Evolutionary conservation across 2,329 filamentous ascomycete genomes (phyloP).

Genomic region (Microcyclospora pomicola): DNA sequence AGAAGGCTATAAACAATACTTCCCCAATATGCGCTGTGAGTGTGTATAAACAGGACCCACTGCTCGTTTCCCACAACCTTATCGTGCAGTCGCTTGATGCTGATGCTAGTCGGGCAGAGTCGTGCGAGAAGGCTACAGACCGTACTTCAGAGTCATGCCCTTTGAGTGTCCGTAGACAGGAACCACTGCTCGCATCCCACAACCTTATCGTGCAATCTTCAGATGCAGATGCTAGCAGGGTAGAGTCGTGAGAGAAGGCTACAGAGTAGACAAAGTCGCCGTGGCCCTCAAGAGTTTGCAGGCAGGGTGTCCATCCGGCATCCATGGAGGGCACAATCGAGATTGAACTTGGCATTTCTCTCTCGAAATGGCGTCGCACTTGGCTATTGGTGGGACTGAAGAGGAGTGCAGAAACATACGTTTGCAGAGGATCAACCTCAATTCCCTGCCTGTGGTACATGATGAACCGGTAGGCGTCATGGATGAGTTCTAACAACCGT

Average conservation of each 20-base stretch:
- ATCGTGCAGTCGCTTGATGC: neutral
- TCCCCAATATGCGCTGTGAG: no score
- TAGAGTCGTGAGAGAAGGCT: constrained; percentile 10
- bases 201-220: neutral
- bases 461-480: constrained; percentile 22
- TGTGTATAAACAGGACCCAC: no score
- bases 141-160: neutral
- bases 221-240: neutral
- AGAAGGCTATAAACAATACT: no score
- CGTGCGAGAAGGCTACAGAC: neutral
- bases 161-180: neutral
- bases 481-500: no score
- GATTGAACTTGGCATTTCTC: constrained; percentile 2
- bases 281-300: constrained; percentile 16
- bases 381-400: constrained; percentile 19
- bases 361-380: constrained; percentile 14
- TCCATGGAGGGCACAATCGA: constrained; percentile 4
- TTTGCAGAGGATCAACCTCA: constrained; percentile 22
- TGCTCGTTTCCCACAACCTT: neutral
- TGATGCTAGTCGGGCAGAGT: neutral
- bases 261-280: constrained; percentile 6
- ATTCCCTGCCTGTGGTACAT: constrained; percentile 17
- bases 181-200: neutral
- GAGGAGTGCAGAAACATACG: constrained; percentile 22
- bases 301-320: constrained; percentile 9